These are phyloP conservation scores for Boletales sp. DNA, from an alignment of 768 basidiomycete genomes.

Conservation along the genomic window DNA sequence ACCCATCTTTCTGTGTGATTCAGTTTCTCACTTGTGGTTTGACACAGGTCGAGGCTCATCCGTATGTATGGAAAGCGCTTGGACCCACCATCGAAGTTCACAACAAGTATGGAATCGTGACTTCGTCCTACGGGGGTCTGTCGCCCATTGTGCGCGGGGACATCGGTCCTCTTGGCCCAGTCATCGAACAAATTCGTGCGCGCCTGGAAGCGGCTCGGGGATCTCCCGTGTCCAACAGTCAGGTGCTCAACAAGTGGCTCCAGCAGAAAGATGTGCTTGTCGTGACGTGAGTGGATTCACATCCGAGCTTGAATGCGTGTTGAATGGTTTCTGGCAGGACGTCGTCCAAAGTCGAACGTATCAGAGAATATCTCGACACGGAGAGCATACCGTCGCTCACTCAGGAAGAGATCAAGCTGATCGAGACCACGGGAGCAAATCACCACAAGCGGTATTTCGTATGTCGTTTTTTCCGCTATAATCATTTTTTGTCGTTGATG, in stretches of 20 bases:
- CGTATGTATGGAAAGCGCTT: slow-evolving; percentile 46
- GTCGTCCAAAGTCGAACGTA: slow-evolving; percentile 29
- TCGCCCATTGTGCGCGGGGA: slow-evolving; percentile 34
- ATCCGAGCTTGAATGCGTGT: background rate
- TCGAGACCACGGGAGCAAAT: slow-evolving; percentile 26
- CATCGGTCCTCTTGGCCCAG: slow-evolving; percentile 39
- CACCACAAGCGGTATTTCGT: slow-evolving; percentile 27
- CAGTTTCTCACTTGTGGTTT: background rate
- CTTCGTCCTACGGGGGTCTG: slow-evolving; percentile 40
- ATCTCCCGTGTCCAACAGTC: slow-evolving; percentile 24
- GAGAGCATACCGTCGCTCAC: slow-evolving; percentile 27
- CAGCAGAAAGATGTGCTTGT: slow-evolving; percentile 29
- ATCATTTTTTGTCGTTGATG: background rate
- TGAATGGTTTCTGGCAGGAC: slow-evolving; percentile 24
- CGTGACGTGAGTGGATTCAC: slow-evolving; percentile 24
- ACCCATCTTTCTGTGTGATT: background rate
- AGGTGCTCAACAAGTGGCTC: slow-evolving; percentile 30
- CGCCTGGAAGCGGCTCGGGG: slow-evolving; percentile 26
- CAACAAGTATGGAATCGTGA: slow-evolving; percentile 36
- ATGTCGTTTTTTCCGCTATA: background rate
- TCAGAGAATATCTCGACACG: slow-evolving; percentile 33
- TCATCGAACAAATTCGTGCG: slow-evolving; percentile 32
- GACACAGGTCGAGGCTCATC: slow-evolving; percentile 49
- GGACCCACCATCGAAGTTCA: slow-evolving; percentile 33
- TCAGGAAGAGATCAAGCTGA: slow-evolving; percentile 19